Conservation (phyloP, 1,139 yeast species). For the Saccharomyces hybrid region DNA sequence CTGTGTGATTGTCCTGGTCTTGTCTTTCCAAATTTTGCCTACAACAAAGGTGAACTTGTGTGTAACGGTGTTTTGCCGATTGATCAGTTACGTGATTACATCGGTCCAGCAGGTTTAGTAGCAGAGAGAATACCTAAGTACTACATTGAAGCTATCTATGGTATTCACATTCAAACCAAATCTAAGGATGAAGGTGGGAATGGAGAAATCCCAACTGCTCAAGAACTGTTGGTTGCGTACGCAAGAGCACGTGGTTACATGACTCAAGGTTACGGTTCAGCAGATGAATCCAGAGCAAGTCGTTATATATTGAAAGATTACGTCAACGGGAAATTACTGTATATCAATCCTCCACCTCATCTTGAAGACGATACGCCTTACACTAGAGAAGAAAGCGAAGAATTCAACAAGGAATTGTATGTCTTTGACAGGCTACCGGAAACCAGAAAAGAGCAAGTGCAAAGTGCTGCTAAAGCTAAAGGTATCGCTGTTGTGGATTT, state of each 20-base stretch:
- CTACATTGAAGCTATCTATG: constrained; percentile 85
- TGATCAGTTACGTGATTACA: constrained; percentile 88
- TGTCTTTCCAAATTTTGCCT: constrained; percentile 96
- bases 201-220: constrained; percentile 62
- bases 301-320: constrained; percentile 90
- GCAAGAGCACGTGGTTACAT: constrained; percentile 96
- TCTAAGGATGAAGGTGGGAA: constrained; percentile 81
- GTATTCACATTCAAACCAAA: constrained; percentile 76
- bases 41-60: constrained; percentile 92
- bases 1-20: constrained; percentile 99
- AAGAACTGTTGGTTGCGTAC: constrained; percentile 82
- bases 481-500: constrained; percentile 55
- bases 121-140: constrained; percentile 84
- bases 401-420: constrained; percentile 70
- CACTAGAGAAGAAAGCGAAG: constrained; percentile 46
- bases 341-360: constrained; percentile 82
- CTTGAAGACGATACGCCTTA: constrained; percentile 40
- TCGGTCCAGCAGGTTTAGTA: constrained; percentile 82
- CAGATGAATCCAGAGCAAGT: constrained; percentile 94
- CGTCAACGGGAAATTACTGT: constrained; percentile 83
- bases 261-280: constrained; percentile 96
- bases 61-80: constrained; percentile 97
- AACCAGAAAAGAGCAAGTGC: constrained; percentile 63
- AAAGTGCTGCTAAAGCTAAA: constrained; percentile 50
- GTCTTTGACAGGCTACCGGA: constrained; percentile 60